Conservation (phyloP, 2,329 filamentous ascomycete species). For the Dothideomycetes sp. region DNA sequence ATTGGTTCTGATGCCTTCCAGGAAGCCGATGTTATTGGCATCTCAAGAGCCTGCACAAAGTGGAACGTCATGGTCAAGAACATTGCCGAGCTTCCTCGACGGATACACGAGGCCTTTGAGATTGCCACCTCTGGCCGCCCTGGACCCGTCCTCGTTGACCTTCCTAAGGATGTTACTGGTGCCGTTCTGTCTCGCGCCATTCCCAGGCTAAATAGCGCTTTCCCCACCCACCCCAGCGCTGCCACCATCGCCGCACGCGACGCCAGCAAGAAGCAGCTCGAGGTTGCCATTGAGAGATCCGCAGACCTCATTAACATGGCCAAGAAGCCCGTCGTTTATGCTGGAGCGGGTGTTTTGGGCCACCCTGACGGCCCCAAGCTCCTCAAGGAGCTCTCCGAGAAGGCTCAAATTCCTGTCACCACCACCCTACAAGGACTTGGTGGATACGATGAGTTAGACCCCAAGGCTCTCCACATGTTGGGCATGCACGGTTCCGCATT, state of each 20-base stretch:
- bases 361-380: constrained; percentile 67
- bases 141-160: constrained; percentile 86
- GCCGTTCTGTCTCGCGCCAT: constrained; percentile 74
- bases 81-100: constrained; percentile 79
- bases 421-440: constrained; percentile 92
- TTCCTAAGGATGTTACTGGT: constrained; percentile 93
- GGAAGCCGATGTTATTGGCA: constrained; percentile 88
- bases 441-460: constrained; percentile 82
- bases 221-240: constrained; percentile 74
- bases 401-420: constrained; percentile 84
- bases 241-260: constrained; percentile 74
- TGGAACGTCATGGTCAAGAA: constrained; percentile 99
- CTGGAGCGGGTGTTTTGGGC: constrained; percentile 79
- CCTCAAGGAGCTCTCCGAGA: constrained; percentile 79
- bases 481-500: constrained; percentile 97
- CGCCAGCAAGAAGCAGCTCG: constrained; percentile 59
- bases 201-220: constrained; percentile 53
- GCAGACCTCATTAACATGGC: constrained; percentile 75
- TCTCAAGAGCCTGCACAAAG: constrained; percentile 90
- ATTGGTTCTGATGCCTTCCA: constrained; percentile 97
- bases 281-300: constrained; percentile 62
- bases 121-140: constrained; percentile 91
- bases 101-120: constrained; percentile 97
- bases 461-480: constrained; percentile 94
- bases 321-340: constrained; percentile 92